These are phyloP conservation scores for Boletus tylopilopsis DNA, from an alignment of 768 basidiomycete species.

Conservation along the genomic window DNA sequence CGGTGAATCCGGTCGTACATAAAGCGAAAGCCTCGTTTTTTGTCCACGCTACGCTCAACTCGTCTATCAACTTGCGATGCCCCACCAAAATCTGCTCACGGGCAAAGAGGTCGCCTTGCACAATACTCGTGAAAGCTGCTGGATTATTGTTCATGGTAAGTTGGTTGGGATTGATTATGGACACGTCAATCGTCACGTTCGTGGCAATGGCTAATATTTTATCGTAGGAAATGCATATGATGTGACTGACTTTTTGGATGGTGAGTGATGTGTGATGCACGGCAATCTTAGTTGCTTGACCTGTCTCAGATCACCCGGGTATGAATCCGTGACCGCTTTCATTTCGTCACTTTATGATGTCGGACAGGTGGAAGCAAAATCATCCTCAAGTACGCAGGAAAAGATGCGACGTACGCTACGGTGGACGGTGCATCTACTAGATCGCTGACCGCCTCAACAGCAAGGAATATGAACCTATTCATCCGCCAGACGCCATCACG, in stretches of 20 bases:
- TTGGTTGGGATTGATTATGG: background rate
- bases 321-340: conserved; percentile 3
- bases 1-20: background rate
- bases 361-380: conserved; percentile 72
- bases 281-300: no score
- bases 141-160: conserved; percentile 83
- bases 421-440: background rate
- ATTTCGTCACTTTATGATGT: background rate
- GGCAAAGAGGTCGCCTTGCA: conserved; percentile 53
- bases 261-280: conserved; percentile 31
- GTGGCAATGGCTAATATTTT: background rate
- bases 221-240: conserved; percentile 69
- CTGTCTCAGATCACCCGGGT: conserved; percentile 59
- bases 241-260: conserved; percentile 73
- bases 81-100: conserved; percentile 29
- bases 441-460: conserved; percentile 31
- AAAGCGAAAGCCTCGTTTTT: background rate
- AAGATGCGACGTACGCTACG: conserved; percentile 75
- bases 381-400: conserved; percentile 85
- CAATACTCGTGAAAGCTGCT: conserved; percentile 59
- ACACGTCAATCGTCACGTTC: background rate
- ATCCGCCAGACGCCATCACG: conserved; percentile 78
- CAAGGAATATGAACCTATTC: conserved; percentile 83
- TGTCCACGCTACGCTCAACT: background rate
- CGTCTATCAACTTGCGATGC: conserved; percentile 9